Percentiles rank a stretch among this genome's conserved stretches.
Conservation (phyloP, 805 yeast species). For the Kodamaea hsintzibuensis region DNA sequence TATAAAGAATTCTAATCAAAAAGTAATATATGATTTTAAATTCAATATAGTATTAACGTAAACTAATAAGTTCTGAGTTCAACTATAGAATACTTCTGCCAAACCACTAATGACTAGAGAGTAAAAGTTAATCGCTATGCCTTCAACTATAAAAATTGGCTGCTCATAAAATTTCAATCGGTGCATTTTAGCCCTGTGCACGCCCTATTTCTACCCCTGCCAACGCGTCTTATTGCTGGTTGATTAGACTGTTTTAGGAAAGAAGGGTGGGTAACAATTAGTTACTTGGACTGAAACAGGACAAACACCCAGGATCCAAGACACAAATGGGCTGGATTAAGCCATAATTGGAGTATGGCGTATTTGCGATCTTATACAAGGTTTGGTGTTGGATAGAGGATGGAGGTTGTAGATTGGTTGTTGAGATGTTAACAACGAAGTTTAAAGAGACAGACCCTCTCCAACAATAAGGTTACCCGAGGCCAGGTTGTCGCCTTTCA, state of each 20-base stretch:
- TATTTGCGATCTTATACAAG: no score
- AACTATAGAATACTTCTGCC: no score
- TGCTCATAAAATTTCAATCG: neutral
- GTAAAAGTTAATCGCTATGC: neutral
- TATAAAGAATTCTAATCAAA: no score
- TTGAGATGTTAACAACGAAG: neutral
- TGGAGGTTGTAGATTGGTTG: neutral
- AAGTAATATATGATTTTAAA: no score
- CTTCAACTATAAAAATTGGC: neutral
- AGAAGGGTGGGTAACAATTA: neutral
- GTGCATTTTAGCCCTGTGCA: neutral
- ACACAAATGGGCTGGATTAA: neutral
- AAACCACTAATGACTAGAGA: neutral
- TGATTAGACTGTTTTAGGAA: neutral
- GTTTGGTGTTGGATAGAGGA: neutral
- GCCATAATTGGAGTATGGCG: neutral
- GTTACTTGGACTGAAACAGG: neutral
- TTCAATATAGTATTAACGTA: neutral
- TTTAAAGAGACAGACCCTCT: neutral
- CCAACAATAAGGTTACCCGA: neutral
- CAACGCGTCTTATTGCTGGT: conserved; percentile 2
- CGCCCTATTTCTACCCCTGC: neutral
- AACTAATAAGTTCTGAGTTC: neutral
- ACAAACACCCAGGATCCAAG: neutral
- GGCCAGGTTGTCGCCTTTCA: neutral